Evolutionary conservation across 306 rosid genomes (phyloP).

Genomic region (Acacia acuminata): DNA sequence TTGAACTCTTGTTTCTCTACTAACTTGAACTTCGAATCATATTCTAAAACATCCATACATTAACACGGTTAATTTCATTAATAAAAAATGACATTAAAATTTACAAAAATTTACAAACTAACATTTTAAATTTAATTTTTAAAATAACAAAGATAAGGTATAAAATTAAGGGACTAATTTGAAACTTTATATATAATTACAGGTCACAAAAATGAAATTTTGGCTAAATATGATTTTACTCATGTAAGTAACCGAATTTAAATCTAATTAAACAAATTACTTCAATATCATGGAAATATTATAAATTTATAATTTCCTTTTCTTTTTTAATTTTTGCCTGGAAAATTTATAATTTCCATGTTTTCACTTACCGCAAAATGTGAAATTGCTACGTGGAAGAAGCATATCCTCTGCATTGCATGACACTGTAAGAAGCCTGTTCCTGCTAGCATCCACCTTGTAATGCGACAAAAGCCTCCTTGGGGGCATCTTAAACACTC

Average conservation of each 20-base stretch:
- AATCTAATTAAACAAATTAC: not conserved
- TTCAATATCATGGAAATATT: not conserved
- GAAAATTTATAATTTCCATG: no score
- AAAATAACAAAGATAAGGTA: no score
- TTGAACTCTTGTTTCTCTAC: conserved; percentile 57
- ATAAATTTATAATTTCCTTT: no score
- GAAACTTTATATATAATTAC: no score
- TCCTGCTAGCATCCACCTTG: conserved; percentile 63
- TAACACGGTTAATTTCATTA: no score
- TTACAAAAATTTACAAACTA: no score
- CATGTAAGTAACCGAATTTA: not conserved
- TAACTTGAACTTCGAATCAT: conserved; percentile 60
- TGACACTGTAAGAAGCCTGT: conserved; percentile 64
- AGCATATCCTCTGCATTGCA: conserved; percentile 99
- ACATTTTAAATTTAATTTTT: no score
- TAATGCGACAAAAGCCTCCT: conserved; percentile 87
- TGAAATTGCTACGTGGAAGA: conserved; percentile 72
- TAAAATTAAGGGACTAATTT: no score
- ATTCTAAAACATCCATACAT: conserved; percentile 45
- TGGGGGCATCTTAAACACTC: conserved; percentile 92
- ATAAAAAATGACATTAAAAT: no score
- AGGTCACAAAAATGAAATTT: no score
- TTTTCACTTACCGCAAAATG: conserved; percentile 57
- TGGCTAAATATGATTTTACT: no score
- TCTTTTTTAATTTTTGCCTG: no score